Conservation (phyloP, 225 moss, liverwort and hornwort genomes). For the Neckera pumila region DNA sequence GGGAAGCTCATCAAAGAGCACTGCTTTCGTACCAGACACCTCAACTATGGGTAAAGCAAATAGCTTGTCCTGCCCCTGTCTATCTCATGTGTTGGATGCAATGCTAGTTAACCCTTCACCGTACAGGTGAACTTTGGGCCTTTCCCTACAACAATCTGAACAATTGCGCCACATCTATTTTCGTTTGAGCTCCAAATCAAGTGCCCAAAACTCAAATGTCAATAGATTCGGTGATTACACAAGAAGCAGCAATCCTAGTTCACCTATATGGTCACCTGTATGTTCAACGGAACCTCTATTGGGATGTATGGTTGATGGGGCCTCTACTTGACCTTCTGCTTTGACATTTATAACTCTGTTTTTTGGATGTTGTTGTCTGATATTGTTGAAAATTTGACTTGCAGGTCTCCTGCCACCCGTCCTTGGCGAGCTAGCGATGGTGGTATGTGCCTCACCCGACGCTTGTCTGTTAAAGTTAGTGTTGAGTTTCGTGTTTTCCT, state of each 20-base stretch:
- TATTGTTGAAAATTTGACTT: not conserved
- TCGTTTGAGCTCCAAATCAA: no score
- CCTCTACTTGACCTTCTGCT: not conserved
- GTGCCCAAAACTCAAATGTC: no score
- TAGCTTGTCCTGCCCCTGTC: not conserved
- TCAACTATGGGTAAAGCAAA: not conserved
- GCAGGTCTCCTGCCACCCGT: not conserved
- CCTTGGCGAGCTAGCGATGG: no score
- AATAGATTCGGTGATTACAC: no score
- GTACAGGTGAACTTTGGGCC: not conserved
- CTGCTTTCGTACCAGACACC: not conserved
- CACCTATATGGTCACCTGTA: no score
- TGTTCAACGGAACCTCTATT: no score
- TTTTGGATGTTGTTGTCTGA: no score
- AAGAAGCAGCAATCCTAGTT: no score
- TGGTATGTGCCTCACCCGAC: not conserved
- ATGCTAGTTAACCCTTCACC: not conserved
- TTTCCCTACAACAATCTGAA: not conserved
- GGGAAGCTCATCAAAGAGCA: not conserved
- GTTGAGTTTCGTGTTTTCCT: not conserved
- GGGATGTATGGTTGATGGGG: not conserved
- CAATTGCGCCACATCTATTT: not conserved
- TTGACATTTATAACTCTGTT: fast-evolving
- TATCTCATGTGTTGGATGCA: not conserved
- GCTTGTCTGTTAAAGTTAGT: not conserved